Base-by-base conservation (phyloP, 208 protist species). In the Trypanosomatidae sp. region DNA sequence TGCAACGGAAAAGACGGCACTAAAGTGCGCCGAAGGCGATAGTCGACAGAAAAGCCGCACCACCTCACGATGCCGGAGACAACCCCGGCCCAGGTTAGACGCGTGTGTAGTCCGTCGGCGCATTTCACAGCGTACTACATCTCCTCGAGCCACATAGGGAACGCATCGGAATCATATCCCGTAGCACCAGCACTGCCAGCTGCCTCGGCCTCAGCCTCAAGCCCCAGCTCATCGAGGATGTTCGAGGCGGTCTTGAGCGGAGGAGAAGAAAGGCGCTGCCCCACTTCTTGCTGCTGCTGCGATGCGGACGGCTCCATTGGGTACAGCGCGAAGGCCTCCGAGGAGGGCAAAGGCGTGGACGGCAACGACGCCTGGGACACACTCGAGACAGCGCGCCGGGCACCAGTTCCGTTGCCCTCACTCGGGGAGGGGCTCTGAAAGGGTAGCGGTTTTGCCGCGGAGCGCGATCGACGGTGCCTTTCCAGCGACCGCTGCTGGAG, bases 71-170 rank as follows among this genome's bases (percentile, higher is more conserved):
- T 25, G 15, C 55, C 55, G 13, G 4, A 59, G 55, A 15, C 55
- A 33, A 36, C 10, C 12, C 28, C 28, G 55, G 9, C 13, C 13
- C 28, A 12, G 33, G 25, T 33, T 62, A 33, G 7, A 36, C 33
- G 15, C 33, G 6, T 7, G 28, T 43, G 58, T 2, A 19, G 3
- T 36, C 13, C 33, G 17, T 19, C 58, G n/a, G 30, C 8, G 5
- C 22, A 17, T 39, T 43, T 9, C 1, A 22, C 30, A 41, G 25
- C 17, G 49, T 55, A 12, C 53, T 60, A 78, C 59, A 62, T 30
- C 19, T 70, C 66, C 46, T 70, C 43, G 3, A 79, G 50, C 68
- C 74, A 79, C 56, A 56, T 56, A 13, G 74, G 74, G 39, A 70
- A 8, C 7, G 60, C 41, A 5, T 39, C 74, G 65, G 19, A 17